Evolutionary conservation across 148 eudicot species (phyloP).

Genomic region (Euryodendron excelsum): DNA sequence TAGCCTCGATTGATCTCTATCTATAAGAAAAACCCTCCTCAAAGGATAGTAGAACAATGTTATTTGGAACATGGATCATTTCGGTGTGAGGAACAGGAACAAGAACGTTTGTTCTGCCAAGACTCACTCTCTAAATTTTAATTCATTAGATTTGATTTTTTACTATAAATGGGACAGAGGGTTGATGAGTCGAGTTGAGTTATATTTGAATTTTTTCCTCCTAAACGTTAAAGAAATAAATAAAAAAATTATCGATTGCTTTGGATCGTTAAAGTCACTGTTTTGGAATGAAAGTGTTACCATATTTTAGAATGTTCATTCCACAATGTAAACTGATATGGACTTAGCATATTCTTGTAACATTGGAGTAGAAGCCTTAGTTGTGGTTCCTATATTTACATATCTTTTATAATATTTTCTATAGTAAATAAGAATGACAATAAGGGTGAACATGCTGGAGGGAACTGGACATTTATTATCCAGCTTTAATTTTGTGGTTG

Average conservation of each 20-base stretch:
- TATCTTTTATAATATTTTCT: slow-evolving; percentile 12
- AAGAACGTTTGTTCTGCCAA: too few relatives aligned
- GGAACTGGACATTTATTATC: background rate
- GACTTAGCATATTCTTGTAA: background rate
- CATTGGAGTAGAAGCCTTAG: background rate
- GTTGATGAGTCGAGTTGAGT: background rate
- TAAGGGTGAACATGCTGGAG: background rate
- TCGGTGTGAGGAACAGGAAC: background rate
- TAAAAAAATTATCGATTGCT: background rate
- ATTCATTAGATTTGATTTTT: too few relatives aligned
- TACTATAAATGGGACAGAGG: background rate
- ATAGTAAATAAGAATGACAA: background rate
- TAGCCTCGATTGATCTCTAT: background rate
- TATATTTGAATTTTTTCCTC: background rate
- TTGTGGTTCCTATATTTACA: background rate
- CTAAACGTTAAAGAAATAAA: background rate
- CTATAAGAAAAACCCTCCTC: background rate
- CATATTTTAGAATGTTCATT: background rate
- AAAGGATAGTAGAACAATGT: background rate
- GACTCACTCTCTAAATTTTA: too few relatives aligned
- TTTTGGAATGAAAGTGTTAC: background rate
- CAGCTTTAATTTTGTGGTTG: background rate
- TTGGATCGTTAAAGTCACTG: background rate
- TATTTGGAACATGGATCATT: background rate
- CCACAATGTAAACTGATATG: slow-evolving; percentile 1